Percentiles rank a stretch among this genome's conserved stretches.
These are phyloP conservation scores for Ogataea dorogensis DNA, from an alignment of 805 yeast species.

Conservation along the genomic window DNA sequence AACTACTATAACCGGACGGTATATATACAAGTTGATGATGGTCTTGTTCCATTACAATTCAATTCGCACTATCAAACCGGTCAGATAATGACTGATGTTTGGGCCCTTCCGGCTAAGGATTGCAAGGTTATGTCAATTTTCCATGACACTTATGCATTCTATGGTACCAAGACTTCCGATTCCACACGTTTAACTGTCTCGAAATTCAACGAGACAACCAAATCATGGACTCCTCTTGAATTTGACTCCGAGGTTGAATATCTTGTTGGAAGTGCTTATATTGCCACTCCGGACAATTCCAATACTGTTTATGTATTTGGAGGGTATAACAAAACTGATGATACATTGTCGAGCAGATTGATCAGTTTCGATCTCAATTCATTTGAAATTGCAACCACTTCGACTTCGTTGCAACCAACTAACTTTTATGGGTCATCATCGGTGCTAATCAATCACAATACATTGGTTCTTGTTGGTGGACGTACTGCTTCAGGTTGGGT, in stretches of 20 bases:
- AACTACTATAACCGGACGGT: conserved; percentile 32
- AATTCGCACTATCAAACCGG: conserved; percentile 25
- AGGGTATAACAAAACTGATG: conserved; percentile 36
- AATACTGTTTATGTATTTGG: conserved; percentile 53
- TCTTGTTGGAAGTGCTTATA: conserved; percentile 38
- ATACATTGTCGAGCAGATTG: conserved; percentile 40
- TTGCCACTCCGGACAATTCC: conserved; percentile 40
- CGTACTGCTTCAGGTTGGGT: conserved; percentile 63
- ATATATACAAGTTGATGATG: conserved; percentile 26
- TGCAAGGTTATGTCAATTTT: conserved; percentile 24
- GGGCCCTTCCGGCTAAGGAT: conserved; percentile 23
- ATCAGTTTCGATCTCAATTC: conserved; percentile 41
- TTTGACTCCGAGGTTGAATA: conserved; percentile 19
- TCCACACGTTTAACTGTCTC: conserved; percentile 11
- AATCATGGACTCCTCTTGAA: conserved; percentile 25
- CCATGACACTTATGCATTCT: conserved; percentile 26
- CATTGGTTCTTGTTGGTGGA: conserved; percentile 66
- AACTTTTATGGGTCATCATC: conserved; percentile 53
- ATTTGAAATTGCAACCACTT: conserved; percentile 37
- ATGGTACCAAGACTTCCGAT: conserved; percentile 14
- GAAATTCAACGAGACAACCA: conserved; percentile 14
- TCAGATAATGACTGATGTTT: conserved; percentile 11
- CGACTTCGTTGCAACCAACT: conserved; percentile 53
- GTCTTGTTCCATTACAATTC: conserved; percentile 29
- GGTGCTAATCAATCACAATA: conserved; percentile 41